A percentile compares a stretch with the other conserved stretches of the same genome.
Conservation (phyloP, 768 basidiomycete species). For the Phlebiopsis gigantea region DNA sequence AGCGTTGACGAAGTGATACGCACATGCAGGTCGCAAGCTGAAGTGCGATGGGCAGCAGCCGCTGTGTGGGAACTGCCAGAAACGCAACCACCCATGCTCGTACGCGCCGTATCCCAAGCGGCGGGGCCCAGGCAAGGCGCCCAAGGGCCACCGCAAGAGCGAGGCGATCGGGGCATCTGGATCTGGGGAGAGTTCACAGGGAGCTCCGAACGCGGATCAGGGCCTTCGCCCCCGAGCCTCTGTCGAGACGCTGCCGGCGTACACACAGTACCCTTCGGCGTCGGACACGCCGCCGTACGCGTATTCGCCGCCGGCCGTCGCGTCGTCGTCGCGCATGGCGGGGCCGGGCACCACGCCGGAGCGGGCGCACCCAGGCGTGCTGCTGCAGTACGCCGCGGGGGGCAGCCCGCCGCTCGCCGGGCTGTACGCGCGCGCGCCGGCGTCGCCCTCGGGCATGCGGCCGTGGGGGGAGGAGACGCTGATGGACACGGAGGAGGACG, state of each 20-base stretch:
- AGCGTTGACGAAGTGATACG: not conserved
- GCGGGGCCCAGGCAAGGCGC: conserved; percentile 72
- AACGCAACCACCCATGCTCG: conserved; percentile 45
- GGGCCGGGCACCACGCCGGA: too few relatives aligned
- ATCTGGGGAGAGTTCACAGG: not conserved
- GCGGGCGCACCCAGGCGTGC: too few relatives aligned
- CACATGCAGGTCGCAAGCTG: conserved; percentile 39
- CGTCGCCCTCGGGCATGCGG: too few relatives aligned
- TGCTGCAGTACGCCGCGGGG: not conserved
- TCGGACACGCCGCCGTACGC: too few relatives aligned
- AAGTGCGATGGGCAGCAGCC: conserved; percentile 67
- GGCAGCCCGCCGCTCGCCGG: too few relatives aligned
- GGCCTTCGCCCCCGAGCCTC: not conserved
- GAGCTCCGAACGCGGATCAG: not conserved
- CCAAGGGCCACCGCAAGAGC: conserved; percentile 38
- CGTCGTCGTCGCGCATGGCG: not conserved
- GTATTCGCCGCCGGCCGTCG: too few relatives aligned
- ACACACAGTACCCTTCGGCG: not conserved
- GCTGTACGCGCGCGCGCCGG: too few relatives aligned
- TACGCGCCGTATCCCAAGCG: conserved; percentile 51
- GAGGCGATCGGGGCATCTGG: not conserved
- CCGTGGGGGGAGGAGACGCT: not conserved
- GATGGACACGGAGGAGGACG: too few relatives aligned
- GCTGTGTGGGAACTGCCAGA: conserved; percentile 55
- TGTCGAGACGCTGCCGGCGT: not conserved